Base-by-base conservation (phyloP, 768 basidiomycete genomes). In the Suillus clintonianus region DNA sequence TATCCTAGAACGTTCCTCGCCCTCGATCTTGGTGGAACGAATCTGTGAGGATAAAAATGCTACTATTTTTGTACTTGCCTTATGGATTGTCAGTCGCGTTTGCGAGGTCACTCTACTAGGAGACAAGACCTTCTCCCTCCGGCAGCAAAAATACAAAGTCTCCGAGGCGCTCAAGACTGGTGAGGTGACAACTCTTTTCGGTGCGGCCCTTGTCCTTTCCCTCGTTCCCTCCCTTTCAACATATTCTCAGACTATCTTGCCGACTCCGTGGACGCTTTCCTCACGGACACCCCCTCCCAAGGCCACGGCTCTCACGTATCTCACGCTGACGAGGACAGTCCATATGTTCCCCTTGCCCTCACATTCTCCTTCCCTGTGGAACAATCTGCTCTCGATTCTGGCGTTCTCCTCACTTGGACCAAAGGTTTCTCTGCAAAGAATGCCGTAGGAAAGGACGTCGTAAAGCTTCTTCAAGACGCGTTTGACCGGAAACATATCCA, bases 331-430 rank as follows among this genome's bases (percentile, higher is more conserved):
- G 69, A 74, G 1, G 79, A 83, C 68, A 69, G 77, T 2, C 79
- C 86, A 10, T 78, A 81, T 56, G 68, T 91, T 43, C 84, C 86
- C 36, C 88, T 99, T 3, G 97, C 97, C 10, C 84, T 99, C 59
- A 99, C 97, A 0, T 99, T 99, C 76, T 95, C 93, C 34, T 97
- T 98, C 81, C 97, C 97, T 2, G 97, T 99, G 34, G 94, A 97
- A 70, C 97, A 99, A 74, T 95, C 94, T 0, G 95, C 97, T 0
- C 83, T 99, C 27, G 90, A 90, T 69, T 87, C 88, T 27, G 97
- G 97, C 1, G 92, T 88, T 64, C 90, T 99, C 65, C 81, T 99
- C 41, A 97, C 92, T 0, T 95, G 94, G 94, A 98, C 94, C 4
- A 97, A 98, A 77, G 97, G 96, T 4, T 98, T 97, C 76, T 77